Evolutionary conservation across 2,329 filamentous ascomycete species (phyloP).

Genomic region (Alternaria ventricosa): DNA sequence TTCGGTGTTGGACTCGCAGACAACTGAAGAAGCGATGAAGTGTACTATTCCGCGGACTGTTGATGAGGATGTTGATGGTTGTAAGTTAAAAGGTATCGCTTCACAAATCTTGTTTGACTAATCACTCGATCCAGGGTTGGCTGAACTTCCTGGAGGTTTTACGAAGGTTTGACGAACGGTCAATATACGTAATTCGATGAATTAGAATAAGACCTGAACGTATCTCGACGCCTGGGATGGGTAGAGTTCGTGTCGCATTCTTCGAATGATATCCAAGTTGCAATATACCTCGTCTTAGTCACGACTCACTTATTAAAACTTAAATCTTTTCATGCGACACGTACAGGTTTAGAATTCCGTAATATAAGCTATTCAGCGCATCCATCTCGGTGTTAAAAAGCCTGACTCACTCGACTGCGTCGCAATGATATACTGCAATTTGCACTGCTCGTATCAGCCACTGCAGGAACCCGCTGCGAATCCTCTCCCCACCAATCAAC

Average conservation of each 20-base stretch:
- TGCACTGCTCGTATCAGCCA: not conserved
- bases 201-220: not conserved
- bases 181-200: not conserved
- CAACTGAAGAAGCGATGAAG: constrained; percentile 31
- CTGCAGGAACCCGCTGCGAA: not conserved
- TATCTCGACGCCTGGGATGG: no score
- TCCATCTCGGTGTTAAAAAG: not conserved
- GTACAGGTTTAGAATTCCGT: not conserved
- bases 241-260: no score
- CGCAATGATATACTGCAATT: not conserved
- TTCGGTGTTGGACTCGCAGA: constrained; percentile 27
- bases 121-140: not conserved
- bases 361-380: not conserved
- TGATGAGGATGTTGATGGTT: constrained; percentile 35
- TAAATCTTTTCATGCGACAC: not conserved
- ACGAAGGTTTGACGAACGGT: not conserved
- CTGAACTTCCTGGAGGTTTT: not conserved
- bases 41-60: constrained; percentile 28
- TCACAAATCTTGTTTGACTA: not conserved
- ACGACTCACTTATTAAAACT: not conserved
- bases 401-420: not conserved
- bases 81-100: constrained; percentile 19
- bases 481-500: not conserved
- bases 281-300: no score
- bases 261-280: no score